Evolutionary conservation across 306 rosid species (phyloP).

Genomic region (Pyrus betulifolia): DNA sequence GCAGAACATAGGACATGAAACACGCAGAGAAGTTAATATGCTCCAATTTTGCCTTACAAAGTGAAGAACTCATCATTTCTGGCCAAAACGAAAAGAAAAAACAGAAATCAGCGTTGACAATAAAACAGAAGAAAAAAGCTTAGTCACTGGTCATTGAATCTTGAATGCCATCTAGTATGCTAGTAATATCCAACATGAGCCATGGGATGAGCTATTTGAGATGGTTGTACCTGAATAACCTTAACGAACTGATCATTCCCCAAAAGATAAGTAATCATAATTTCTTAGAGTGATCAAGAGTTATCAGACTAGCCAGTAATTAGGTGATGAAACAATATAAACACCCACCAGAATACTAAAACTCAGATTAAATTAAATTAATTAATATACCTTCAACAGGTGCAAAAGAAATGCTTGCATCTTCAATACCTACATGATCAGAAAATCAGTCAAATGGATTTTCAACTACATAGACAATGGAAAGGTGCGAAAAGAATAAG

Average conservation of each 20-base stretch:
- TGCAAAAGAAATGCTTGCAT: constrained; percentile 72
- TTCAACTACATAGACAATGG: background rate
- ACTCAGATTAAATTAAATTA: constrained; percentile 7
- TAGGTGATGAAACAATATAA: constrained; percentile 1
- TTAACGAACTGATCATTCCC: background rate
- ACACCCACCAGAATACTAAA: constrained; percentile 2
- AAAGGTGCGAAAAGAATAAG: background rate
- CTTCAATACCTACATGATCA: constrained; percentile 70
- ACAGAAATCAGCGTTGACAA: background rate
- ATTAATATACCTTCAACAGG: constrained; percentile 79
- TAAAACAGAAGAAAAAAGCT: background rate
- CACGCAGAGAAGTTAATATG: background rate
- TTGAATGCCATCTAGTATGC: background rate
- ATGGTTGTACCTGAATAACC: background rate
- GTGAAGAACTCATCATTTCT: background rate
- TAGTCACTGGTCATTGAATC: background rate
- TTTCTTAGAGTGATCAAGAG: constrained; percentile 1
- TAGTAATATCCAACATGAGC: background rate
- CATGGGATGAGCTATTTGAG: background rate
- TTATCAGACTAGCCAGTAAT: background rate
- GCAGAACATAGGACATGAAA: background rate
- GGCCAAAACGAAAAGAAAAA: background rate
- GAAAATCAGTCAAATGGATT: constrained; percentile 16
- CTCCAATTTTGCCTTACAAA: background rate
- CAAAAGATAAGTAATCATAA: background rate